A percentile compares a stretch with the other conserved stretches of the same genome.
phyloP scores from a whole-genome alignment of 225 moss, liverwort and hornwort species.

The Thuidium tamariscinum region DNA sequence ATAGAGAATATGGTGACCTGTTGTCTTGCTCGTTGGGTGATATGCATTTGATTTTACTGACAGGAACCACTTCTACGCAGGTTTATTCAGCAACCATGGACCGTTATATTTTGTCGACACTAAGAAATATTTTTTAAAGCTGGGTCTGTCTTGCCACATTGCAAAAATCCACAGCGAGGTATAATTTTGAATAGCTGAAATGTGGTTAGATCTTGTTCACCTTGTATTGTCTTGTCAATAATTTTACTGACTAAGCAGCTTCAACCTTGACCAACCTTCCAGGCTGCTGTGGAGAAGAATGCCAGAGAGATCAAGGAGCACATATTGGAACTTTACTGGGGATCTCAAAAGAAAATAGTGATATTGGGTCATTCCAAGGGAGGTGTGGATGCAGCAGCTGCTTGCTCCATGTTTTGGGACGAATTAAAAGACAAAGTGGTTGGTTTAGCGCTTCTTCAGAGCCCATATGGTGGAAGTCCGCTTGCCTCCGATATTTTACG shows the following conservation, averaged over 20 bases:
- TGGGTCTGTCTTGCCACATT: conserved; percentile 84
- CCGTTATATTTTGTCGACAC: conserved; percentile 96
- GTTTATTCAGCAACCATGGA: conserved; percentile 98
- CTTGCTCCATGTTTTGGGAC: conserved; percentile 86
- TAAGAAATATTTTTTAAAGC: conserved; percentile 84
- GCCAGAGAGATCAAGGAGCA: conserved; percentile 74
- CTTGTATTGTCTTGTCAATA: not conserved
- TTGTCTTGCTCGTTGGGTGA: not conserved
- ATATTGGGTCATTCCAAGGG: conserved; percentile 94
- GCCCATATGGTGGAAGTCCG: conserved; percentile 94
- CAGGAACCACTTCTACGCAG: conserved; percentile 23
- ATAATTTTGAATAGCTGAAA: not conserved
- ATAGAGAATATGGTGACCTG: not conserved
- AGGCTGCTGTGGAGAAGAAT: conserved; percentile 55
- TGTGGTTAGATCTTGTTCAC: not conserved
- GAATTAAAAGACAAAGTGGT: conserved; percentile 92
- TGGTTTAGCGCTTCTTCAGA: conserved; percentile 79
- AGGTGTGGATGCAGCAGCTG: conserved; percentile 96
- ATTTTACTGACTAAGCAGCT: not conserved
- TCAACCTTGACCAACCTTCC: conserved; percentile 12
- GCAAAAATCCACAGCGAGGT: conserved; percentile 99
- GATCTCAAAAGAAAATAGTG: conserved; percentile 77
- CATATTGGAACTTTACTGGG: conserved; percentile 87
- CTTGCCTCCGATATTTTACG: conserved; percentile 89
- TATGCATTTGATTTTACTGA: not conserved